Evolutionary conservation across 2,329 filamentous ascomycete genomes (phyloP).

Genomic region (Botryotinia globosa): DNA sequence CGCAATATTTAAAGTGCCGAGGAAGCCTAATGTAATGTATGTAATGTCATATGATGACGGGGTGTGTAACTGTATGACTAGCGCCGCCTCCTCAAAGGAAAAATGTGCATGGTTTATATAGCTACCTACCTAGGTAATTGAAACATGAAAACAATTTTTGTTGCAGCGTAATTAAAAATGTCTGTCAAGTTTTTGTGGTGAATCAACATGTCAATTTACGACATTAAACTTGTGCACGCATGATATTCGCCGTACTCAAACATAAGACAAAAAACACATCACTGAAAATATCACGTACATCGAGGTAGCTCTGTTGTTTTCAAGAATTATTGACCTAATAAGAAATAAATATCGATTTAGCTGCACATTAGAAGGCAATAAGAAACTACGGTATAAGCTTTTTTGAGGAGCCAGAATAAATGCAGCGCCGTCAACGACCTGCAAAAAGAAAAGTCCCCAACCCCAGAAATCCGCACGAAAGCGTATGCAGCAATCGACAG

Average conservation of each 20-base stretch:
- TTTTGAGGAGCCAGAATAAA: constrained; percentile 36
- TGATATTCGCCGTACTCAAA: background rate
- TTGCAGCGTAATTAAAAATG: background rate
- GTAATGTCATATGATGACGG: constrained; percentile 5
- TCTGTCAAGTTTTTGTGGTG: background rate
- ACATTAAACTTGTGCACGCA: background rate
- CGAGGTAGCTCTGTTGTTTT: background rate
- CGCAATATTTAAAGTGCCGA: background rate
- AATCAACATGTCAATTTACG: background rate
- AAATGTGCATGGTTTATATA: background rate
- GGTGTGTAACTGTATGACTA: background rate
- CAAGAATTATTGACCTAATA: constrained; percentile 20
- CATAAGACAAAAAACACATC: background rate
- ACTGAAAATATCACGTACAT: background rate
- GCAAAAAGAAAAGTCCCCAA: constrained; percentile 36
- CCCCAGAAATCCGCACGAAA: constrained; percentile 32
- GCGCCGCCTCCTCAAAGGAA: background rate
- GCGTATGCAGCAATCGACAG: constrained; percentile 27
- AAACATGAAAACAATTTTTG: background rate
- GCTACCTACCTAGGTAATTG: background rate
- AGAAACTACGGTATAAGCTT: constrained; percentile 39
- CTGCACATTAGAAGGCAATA: constrained; percentile 40
- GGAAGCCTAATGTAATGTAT: constrained; percentile 4
- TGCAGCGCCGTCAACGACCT: constrained; percentile 38
- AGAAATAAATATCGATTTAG: constrained; percentile 34